phyloP scores from a whole-genome alignment of 345 rosid species.

The Erodium maritimum region DNA sequence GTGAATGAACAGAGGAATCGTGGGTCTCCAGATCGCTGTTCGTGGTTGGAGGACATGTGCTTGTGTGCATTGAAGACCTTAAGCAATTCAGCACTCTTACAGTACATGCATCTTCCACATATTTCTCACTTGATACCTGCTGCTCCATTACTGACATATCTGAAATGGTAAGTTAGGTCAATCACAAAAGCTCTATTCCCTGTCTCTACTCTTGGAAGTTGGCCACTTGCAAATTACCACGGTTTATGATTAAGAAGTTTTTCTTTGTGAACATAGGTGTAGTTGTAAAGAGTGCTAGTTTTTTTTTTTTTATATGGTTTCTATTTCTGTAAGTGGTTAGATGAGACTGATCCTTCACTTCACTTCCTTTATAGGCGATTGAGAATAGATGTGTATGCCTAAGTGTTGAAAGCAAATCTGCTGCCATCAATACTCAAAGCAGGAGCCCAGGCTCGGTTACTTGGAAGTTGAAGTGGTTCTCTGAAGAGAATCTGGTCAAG shows the following conservation, averaged over 20 bases:
- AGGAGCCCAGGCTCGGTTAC: conserved; percentile 13
- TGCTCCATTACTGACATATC: conserved; percentile 46
- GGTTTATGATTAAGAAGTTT: background rate
- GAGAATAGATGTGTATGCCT: conserved; percentile 34
- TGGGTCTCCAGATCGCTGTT: conserved; percentile 74
- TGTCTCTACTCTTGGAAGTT: background rate
- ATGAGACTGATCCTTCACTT: background rate
- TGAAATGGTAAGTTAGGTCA: conserved; percentile 40
- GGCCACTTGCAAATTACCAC: background rate
- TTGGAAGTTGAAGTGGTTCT: conserved; percentile 70
- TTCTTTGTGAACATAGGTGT: too few species aligned
- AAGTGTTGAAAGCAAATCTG: conserved; percentile 18
- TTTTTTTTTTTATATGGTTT: background rate
- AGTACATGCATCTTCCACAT: conserved; percentile 35
- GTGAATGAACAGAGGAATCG: conserved; percentile 36
- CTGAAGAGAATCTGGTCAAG: conserved; percentile 34
- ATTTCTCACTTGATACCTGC: conserved; percentile 44
- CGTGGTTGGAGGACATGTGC: conserved; percentile 45
- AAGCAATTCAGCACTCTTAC: conserved; percentile 42
- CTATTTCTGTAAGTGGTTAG: background rate
- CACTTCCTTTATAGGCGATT: conserved; percentile 33
- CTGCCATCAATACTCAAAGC: conserved; percentile 4
- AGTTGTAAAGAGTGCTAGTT: too few species aligned
- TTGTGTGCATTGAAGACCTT: conserved; percentile 71
- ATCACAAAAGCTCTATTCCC: background rate